Base-by-base conservation (phyloP, 805 yeast species). In the Teunomyces stri region DNA sequence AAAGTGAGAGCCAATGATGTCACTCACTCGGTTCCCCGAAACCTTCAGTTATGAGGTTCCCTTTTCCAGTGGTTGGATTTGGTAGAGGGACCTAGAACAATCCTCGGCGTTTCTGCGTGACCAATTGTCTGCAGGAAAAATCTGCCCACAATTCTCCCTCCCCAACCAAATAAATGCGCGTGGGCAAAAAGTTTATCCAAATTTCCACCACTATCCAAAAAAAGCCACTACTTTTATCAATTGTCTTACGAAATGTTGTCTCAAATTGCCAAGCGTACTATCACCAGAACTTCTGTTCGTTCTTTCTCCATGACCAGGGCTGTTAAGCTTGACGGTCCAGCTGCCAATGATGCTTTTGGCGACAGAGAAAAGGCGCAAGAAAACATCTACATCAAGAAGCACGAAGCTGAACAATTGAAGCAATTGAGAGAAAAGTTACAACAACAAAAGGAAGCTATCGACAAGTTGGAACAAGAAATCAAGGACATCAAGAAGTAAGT, bases 341-440 rank as follows among this genome's bases (percentile, higher is more conserved):
- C 40, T 21, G 16, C 25, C 25, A 44, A 41, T 43, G 72, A 70
- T 53, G 56, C 69, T 7, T 63, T 68, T 59, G 57, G 79, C 79
- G 89, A 90, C 68, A 90, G 96, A 68, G 99, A 94, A 78, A 85
- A 81, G 72, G 96, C 96, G 53, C 84, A 84, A 65, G 99, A 92
- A 76, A 89, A 86, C 66, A 77, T 75, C 60, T 91, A 83, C 75
- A 76, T 90, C 70, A 88, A 82, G 72, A 84, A 89, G 74, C 96
- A 87, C 65, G 96, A 92, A 76, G 86, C 85, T 65, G 96, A 89
- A 69, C 89, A 86, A 76, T 76, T 90, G 66, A 83, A 80, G 62
- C 78, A 79, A 43, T 80, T 90, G 68, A 85, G 76, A 68, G 89
- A 86, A 66, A 80, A 85, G 62, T 77, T 90, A 67, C 81, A 84